Evolutionary conservation across 768 basidiomycete genomes (phyloP), one percentile per base, ranked within the genome.

Genomic region (Glaciozyma antarctica): DNA sequence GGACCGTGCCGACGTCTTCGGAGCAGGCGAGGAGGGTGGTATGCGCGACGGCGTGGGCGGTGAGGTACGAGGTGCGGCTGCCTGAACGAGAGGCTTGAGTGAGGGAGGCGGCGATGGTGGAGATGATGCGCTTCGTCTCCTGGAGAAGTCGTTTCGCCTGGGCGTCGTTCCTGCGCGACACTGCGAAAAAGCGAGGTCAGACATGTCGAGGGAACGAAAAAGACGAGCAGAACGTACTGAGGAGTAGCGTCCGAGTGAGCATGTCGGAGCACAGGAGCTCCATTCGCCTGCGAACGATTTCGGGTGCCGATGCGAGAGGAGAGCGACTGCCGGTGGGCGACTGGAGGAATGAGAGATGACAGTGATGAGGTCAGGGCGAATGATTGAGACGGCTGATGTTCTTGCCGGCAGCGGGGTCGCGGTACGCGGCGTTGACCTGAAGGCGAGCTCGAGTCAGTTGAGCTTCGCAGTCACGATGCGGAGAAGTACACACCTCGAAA

Each of bases 211-310:
- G 17, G 28, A 7, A 5, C 8, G 16, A 34, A 4, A 32, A 13
- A 28, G 30, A 30, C 19, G 7, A 17, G 17, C 22, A 24, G 30
- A 5, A 32, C 53, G n/a, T 5, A 54, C 53, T 92, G 53, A 98
- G 82, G 38, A 98, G 88, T 38, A 99, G 82, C 22, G 88, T 87
- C 16, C 95, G 85, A 3, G 92, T 92, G 75, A 98, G 91, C 91
- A 98, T 98, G 77, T 98, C 95, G 32, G 87, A 88, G 30, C 91
- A 88, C 47, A 98, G 83, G 6, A 99, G 83, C 79, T 99, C 95
- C 91, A 98, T 95, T 28, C 94, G 80, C 47, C 95, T 82, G 32
- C 95, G 85, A 32, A 94, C 88, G 72, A 99, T 92, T 59, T 87
- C 84, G 0, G 91, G 86, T 74, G 94, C 90, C 0, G 88, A 88